Conservation (phyloP, 805 yeast genomes). For the Saccharomycopsis lassenensis region DNA sequence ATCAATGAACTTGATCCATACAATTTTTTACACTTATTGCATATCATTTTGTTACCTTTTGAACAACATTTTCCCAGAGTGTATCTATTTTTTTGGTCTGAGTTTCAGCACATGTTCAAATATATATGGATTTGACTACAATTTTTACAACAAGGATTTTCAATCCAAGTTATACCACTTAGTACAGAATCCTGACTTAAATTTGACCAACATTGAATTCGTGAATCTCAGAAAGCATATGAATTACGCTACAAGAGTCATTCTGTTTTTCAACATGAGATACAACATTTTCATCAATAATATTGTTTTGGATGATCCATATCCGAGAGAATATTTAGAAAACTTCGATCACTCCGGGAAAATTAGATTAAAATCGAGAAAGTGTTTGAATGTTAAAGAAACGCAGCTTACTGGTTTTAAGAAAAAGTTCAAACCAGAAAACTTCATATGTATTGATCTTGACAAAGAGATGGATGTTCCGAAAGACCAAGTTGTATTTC, state of each 20-base stretch:
- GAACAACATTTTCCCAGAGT: conserved; percentile 3
- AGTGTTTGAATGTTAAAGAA: conserved; percentile 1
- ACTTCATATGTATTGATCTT: conserved; percentile 1
- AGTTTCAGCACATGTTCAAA: neutral
- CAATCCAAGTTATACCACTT: too few species aligned
- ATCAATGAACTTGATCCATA: neutral
- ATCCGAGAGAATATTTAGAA: neutral
- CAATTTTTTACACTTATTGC: conserved; percentile 1
- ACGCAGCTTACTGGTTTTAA: neutral
- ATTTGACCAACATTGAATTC: neutral
- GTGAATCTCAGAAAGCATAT: neutral
- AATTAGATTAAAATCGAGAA: neutral
- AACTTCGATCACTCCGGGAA: neutral
- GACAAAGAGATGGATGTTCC: neutral
- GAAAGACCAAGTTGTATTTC: neutral
- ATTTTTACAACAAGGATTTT: neutral
- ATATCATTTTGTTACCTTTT: conserved; percentile 1
- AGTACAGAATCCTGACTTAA: too few species aligned
- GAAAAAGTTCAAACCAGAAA: neutral
- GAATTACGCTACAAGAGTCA: neutral
- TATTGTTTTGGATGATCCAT: neutral
- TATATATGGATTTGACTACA: conserved; percentile 1
- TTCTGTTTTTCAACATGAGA: conserved; percentile 2
- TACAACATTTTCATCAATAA: neutral
- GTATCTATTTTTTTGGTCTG: conserved; percentile 1